Conservation (phyloP, 1,284 basidiomycete genomes). For the Mycosarcoma mackinlayi region DNA sequence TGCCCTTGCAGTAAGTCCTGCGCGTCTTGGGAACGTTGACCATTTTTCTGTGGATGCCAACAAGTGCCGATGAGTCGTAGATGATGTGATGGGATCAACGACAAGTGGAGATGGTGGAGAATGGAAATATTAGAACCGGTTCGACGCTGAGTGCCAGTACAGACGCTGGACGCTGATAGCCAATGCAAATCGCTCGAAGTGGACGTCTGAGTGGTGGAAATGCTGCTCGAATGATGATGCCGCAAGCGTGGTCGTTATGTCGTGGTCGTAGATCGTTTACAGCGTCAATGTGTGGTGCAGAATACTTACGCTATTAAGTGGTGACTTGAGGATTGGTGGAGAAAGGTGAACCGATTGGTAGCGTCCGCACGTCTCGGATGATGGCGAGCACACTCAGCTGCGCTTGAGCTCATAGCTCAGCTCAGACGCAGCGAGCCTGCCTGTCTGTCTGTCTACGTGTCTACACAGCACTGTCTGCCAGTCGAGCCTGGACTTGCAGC, state of each 20-base stretch:
- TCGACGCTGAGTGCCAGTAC: neutral
- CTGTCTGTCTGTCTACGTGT: too few relatives aligned
- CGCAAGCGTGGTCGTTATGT: neutral
- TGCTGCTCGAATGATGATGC: neutral
- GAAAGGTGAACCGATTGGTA: conserved; percentile 30
- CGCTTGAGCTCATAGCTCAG: neutral
- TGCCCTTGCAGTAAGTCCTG: conserved; percentile 92
- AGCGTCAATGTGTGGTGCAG: conserved; percentile 19
- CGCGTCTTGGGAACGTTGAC: conserved; percentile 70
- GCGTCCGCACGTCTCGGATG: conserved; percentile 27
- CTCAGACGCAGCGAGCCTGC: conserved; percentile 8
- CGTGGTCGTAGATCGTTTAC: conserved; percentile 1
- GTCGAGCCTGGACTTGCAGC: too few relatives aligned
- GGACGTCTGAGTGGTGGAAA: too few relatives aligned
- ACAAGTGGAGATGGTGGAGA: conserved; percentile 2
- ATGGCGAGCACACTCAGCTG: conserved; percentile 32
- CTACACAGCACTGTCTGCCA: too few relatives aligned
- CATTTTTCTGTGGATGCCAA: conserved; percentile 49
- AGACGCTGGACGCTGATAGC: neutral
- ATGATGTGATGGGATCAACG: conserved; percentile 4
- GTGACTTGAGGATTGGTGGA: conserved; percentile 54
- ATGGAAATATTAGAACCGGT: conserved; percentile 12
- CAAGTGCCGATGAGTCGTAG: neutral
- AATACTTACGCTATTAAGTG: conserved; percentile 46
- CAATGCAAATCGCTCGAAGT: neutral